Base-by-base conservation (phyloP, 176 grass and related monocot genomes). In the Zoysia japonica region DNA sequence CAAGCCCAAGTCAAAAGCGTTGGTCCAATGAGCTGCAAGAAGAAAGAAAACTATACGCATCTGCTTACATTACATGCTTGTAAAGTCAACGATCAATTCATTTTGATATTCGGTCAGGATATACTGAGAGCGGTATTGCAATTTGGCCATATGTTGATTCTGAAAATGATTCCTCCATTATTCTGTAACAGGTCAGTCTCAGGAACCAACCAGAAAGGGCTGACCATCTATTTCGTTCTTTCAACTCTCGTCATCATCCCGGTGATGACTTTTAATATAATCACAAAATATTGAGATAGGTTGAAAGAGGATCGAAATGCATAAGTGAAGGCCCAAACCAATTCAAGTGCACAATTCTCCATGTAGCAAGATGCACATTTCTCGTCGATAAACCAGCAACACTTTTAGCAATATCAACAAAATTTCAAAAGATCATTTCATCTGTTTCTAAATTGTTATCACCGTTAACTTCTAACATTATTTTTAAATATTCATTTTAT, bases 131-230 rank as follows among this genome's bases (percentile, higher is more conserved):
- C 20, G 16, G 28, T 28, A 28, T 28, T 28, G 28, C 28, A 28
- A 28, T 28, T 28, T 28, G 28, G 28, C 28, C 28, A 28, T 28
- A 28, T 15, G 37, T 16, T 82, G 68, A 52, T 57, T 43, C 13
- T 19, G 60, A 52, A 45, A 1, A 64, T 82, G 0, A 17, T 45
- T 54, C 74, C 12, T 54, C 5, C 36, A 74, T 66, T 48, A 61
- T 42, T 43, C n/a, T 17, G 3, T 56, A 67, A 56, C 39, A 83
- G 11, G 51, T 60, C 63, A 83, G 68, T 47, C 9, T 75, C 49
- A 56, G 38, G 15, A 83, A 28, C 42, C 63, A 76, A 38, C 35
- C 4, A 47, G 40, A 55, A 9, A 47, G 13, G 19, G 35, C 40
- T 10, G 42, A 65, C 47, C 47, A 82, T 53, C 51, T 82, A 28